phyloP scores from a whole-genome alignment of 495 filamentous ascomycete species.

The Aspergillus bertholletiae region DNA sequence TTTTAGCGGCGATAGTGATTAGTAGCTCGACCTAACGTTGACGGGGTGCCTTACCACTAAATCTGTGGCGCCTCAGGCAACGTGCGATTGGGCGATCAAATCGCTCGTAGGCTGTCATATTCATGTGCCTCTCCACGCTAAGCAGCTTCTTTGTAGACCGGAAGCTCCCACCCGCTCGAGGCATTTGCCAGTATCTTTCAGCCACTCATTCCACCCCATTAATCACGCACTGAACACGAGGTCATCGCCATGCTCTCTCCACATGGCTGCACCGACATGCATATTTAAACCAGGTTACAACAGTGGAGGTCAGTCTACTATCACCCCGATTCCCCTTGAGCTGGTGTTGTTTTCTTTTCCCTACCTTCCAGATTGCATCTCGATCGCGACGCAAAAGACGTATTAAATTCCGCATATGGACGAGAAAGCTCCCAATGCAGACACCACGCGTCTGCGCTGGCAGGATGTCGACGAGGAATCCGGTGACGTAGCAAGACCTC shows the following conservation, averaged over 20 bases:
- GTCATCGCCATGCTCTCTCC: not conserved
- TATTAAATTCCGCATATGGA: conserved; percentile 6
- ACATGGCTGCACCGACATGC: not conserved
- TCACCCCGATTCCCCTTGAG: too few relatives aligned
- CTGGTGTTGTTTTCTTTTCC: not conserved
- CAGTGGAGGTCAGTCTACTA: too few relatives aligned
- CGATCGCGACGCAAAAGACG: too few relatives aligned
- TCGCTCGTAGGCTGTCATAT: not conserved
- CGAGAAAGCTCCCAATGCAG: conserved; percentile 6
- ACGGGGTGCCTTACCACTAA: too few relatives aligned
- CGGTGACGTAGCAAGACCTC: not conserved
- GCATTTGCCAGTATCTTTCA: not conserved
- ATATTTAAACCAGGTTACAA: not conserved
- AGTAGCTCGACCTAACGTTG: too few relatives aligned
- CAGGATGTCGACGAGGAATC: conserved; percentile 5
- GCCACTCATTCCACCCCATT: not conserved
- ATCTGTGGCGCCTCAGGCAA: too few relatives aligned
- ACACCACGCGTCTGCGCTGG: conserved; percentile 4
- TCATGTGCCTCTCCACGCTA: not conserved
- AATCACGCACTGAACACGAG: not conserved
- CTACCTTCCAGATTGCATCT: not conserved
- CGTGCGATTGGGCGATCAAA: not conserved
- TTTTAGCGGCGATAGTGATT: too few relatives aligned
- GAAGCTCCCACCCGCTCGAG: not conserved
- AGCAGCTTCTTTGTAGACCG: not conserved